A percentile compares a stretch with the other conserved stretches of the same genome.
These are phyloP conservation scores for Gossypium ekmanianum DNA, from an alignment of 345 rosid genomes.

Conservation along the genomic window DNA sequence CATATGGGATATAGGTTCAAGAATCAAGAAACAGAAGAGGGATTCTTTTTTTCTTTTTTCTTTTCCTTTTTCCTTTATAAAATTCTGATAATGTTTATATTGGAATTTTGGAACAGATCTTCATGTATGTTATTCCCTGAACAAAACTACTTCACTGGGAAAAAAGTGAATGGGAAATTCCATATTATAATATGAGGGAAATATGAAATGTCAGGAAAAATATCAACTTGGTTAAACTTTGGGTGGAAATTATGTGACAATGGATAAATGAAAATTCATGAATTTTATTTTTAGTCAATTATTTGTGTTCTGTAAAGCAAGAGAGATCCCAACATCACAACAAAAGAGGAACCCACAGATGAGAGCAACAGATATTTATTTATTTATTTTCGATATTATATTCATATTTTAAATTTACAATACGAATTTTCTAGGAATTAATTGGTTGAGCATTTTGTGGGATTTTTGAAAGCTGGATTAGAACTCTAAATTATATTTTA, in stretches of 20 bases:
- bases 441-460: too few species aligned
- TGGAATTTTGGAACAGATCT: not conserved
- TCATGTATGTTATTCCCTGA: constrained; percentile 4
- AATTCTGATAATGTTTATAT: not conserved
- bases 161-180: not conserved
- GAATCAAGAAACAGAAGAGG: constrained; percentile 3
- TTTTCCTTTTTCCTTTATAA: not conserved
- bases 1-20: not conserved
- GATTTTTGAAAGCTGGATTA: too few species aligned
- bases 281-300: not conserved
- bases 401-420: too few species aligned
- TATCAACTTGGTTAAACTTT: not conserved
- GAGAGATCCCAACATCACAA: not conserved
- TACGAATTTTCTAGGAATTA: too few species aligned
- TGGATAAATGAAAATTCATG: not conserved
- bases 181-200: not conserved
- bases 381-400: too few species aligned
- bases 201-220: not conserved
- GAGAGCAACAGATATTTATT: too few species aligned
- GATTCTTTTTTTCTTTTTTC: not conserved
- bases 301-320: not conserved
- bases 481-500: too few species aligned
- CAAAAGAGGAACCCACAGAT: not conserved
- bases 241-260: not conserved
- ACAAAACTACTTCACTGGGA: not conserved